phyloP scores from a whole-genome alignment of 2,329 filamentous ascomycete species.

The Calonectria multiphialidica region DNA sequence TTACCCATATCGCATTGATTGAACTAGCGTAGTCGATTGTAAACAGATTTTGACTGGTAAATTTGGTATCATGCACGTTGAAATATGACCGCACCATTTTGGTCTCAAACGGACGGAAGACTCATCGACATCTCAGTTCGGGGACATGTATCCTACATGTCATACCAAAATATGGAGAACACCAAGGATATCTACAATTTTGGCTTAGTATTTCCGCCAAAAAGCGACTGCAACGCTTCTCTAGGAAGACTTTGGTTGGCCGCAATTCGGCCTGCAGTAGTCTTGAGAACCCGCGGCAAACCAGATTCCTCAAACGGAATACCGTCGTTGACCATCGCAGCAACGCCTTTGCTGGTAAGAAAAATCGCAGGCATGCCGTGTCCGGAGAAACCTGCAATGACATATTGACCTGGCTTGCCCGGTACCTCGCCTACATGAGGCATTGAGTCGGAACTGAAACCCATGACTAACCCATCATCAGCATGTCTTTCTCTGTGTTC shows the following conservation, averaged over 20 bases:
- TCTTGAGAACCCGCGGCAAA: constrained; percentile 51
- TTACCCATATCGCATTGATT: too few relatives aligned
- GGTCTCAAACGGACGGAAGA: too few relatives aligned
- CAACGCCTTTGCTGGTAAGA: constrained; percentile 55
- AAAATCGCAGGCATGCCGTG: constrained; percentile 63
- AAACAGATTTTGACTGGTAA: too few relatives aligned
- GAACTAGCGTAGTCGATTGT: too few relatives aligned
- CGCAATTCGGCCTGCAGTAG: constrained; percentile 44
- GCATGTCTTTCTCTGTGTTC: background rate
- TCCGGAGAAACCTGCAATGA: constrained; percentile 63
- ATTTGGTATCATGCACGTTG: too few relatives aligned
- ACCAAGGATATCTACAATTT: background rate
- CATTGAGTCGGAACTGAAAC: constrained; percentile 54
- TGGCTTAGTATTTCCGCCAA: background rate
- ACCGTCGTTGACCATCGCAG: constrained; percentile 52
- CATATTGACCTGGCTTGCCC: constrained; percentile 50
- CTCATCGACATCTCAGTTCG: background rate
- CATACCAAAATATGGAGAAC: background rate
- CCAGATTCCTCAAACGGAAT: constrained; percentile 50
- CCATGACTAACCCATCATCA: constrained; percentile 48
- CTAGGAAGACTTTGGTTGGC: constrained; percentile 7
- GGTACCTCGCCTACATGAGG: constrained; percentile 57
- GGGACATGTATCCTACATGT: background rate
- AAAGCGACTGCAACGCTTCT: constrained; percentile 10
- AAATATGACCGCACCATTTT: too few relatives aligned